A percentile compares a stretch with the other conserved stretches of the same genome.
Evolutionary conservation across 192 early-diverging fungal genomes (phyloP).

Genomic region (Backusella psychrophila): DNA sequence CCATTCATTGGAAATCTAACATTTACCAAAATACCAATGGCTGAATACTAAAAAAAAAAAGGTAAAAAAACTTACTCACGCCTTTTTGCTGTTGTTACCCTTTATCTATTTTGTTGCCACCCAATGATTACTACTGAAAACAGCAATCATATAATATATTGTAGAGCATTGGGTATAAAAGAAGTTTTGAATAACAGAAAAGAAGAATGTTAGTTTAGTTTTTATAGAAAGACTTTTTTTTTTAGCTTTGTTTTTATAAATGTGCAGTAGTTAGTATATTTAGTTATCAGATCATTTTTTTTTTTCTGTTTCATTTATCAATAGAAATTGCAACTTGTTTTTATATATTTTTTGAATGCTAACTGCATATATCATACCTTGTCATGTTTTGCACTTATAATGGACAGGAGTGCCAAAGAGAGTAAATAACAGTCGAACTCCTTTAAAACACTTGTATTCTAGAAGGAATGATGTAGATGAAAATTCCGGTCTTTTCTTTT

Average conservation of each 20-base stretch:
- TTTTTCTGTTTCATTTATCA: neutral
- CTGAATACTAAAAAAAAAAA: constrained; percentile 1
- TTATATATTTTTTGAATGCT: neutral
- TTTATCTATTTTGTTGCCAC: neutral
- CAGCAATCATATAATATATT: neutral
- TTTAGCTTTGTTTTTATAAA: neutral
- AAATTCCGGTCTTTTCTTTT: neutral
- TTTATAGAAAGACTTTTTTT: neutral
- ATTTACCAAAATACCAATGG: constrained; percentile 2
- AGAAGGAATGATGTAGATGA: neutral
- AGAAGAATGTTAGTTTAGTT: neutral
- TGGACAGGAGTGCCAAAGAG: neutral
- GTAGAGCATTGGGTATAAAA: neutral
- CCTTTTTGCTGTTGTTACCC: neutral
- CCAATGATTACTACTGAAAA: neutral
- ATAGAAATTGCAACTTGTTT: neutral
- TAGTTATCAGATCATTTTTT: neutral
- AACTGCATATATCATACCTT: neutral
- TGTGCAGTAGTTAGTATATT: neutral
- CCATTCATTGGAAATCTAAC: constrained; percentile 2
- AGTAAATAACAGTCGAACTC: neutral
- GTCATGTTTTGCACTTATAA: neutral
- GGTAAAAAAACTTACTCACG: neutral
- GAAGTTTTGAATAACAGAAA: neutral
- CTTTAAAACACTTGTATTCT: neutral